Conservation (phyloP, 768 basidiomycete species). For the Postia placenta region DNA sequence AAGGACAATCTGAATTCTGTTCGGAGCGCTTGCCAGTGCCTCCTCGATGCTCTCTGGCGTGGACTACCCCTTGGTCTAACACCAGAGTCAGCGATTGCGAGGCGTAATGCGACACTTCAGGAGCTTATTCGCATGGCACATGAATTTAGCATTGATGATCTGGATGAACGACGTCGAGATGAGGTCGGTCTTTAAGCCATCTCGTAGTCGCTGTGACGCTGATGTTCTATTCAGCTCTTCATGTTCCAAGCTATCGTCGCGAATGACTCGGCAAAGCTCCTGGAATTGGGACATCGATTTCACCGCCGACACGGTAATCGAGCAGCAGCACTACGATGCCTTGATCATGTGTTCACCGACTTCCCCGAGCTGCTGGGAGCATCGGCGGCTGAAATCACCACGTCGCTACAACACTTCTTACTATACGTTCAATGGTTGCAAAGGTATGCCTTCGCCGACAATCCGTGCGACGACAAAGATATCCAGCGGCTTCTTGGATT, state of each 20-base stretch:
- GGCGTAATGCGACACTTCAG: neutral
- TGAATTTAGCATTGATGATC: neutral
- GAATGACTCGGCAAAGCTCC: constrained; percentile 22
- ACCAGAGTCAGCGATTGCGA: neutral
- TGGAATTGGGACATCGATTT: constrained; percentile 28
- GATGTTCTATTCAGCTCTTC: constrained; percentile 16
- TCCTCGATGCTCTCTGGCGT: constrained; percentile 42
- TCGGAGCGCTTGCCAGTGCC: constrained; percentile 30
- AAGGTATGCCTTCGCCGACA: constrained; percentile 19
- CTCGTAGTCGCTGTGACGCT: too few species aligned
- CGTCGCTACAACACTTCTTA: neutral
- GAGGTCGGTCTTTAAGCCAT: too few species aligned
- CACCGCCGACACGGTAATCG: constrained; percentile 14
- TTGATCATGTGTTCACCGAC: neutral
- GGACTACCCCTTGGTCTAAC: constrained; percentile 34
- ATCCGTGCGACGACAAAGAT: constrained; percentile 17
- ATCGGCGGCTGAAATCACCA: neutral
- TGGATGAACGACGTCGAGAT: constrained; percentile 6
- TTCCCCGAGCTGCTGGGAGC: neutral
- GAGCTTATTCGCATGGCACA: constrained; percentile 1
- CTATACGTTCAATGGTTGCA: constrained; percentile 18
- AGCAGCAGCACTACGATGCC: constrained; percentile 23
- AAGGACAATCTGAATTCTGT: constrained; percentile 23
- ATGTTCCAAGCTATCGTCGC: constrained; percentile 32
- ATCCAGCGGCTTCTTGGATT: constrained; percentile 29